Conservation (phyloP, 352 stramenopile species). For the Blastocystis sp. region DNA sequence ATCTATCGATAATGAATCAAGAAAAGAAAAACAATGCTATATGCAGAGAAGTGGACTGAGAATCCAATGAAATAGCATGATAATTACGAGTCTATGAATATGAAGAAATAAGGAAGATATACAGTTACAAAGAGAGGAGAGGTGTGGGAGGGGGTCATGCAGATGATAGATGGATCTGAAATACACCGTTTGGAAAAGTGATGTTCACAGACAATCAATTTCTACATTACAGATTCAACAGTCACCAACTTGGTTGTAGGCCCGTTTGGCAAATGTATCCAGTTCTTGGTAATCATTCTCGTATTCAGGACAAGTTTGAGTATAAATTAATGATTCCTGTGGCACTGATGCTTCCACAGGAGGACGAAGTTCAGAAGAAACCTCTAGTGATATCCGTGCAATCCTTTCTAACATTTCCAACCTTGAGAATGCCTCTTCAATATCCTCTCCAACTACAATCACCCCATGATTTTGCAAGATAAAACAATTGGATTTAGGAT, state of each 20-base stretch:
- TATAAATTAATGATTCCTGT: not conserved
- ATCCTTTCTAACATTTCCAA: slow-evolving; percentile 36
- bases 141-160: not conserved
- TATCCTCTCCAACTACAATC: not conserved
- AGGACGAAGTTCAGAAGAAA: not conserved
- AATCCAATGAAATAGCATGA: not conserved
- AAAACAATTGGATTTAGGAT: slow-evolving; percentile 10
- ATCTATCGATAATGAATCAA: not conserved
- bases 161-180: not conserved
- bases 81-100: not conserved
- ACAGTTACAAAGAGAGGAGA: not conserved
- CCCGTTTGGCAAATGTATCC: not conserved
- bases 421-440: slow-evolving; percentile 6
- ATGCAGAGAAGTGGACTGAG: not conserved
- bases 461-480: slow-evolving; percentile 41
- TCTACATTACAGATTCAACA: not conserved
- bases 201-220: slow-evolving; percentile 25
- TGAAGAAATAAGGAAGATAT: not conserved
- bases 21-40: not conserved
- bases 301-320: not conserved
- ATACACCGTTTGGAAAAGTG: not conserved
- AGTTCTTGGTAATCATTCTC: not conserved
- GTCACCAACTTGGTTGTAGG: slow-evolving; percentile 11
- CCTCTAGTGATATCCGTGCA: not conserved
- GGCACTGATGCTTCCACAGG: not conserved